Conservation (phyloP, 1,139 yeast genomes). For the Lodderomyces theae region DNA sequence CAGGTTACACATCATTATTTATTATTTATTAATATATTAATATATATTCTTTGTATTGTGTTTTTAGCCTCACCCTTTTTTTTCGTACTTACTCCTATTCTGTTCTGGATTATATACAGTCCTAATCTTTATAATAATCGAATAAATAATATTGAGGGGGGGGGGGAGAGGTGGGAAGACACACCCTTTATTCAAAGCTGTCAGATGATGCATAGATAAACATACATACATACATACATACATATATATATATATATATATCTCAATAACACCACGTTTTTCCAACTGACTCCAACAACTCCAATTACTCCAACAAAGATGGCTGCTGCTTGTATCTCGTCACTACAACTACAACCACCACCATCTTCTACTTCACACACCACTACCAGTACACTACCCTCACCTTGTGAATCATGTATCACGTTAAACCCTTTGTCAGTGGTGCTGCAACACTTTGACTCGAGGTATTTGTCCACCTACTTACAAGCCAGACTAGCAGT, state of each 20-base stretch:
- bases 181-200: not conserved
- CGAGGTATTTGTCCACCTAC: constrained; percentile 11
- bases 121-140: no score
- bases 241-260: no score
- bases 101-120: not conserved
- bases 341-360: not conserved
- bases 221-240: not conserved
- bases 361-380: not conserved
- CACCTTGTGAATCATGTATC: constrained; percentile 17
- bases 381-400: constrained; percentile 5
- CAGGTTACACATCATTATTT: no score
- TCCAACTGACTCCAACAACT: no score
- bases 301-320: no score
- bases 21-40: no score
- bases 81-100: constrained; percentile 1
- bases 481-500: constrained; percentile 8
- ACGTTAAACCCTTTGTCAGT: constrained; percentile 9
- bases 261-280: no score
- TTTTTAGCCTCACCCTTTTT: constrained; percentile 5
- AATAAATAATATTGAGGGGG: no score
- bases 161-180: no score
- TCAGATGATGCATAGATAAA: not conserved
- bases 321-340: not conserved
- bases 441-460: constrained; percentile 10
- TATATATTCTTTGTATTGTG: no score